Conservation (phyloP, 2,329 filamentous ascomycete species). For the Lecanicillium sp. region DNA sequence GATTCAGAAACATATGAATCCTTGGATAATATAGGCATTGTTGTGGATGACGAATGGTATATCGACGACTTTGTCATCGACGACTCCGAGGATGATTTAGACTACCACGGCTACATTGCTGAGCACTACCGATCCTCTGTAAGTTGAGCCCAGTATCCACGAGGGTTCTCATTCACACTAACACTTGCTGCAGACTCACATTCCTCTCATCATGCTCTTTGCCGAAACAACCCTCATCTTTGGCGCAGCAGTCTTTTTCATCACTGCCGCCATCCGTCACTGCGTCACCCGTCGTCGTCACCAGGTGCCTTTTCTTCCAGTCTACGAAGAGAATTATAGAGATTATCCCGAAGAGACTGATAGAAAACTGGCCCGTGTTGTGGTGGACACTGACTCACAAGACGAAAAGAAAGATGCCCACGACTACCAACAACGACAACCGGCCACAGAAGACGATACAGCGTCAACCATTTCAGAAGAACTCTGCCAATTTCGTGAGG, state of each 20-base stretch:
- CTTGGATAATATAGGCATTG: too few relatives aligned
- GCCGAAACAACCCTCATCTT: conserved; percentile 32
- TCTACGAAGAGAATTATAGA: neutral
- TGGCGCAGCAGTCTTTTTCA: conserved; percentile 18
- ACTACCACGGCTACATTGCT: conserved; percentile 1
- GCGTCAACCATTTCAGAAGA: conserved; percentile 27
- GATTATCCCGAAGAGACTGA: too few relatives aligned
- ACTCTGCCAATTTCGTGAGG: conserved; percentile 28
- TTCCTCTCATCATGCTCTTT: conserved; percentile 3
- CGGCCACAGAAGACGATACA: neutral
- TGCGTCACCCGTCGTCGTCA: conserved; percentile 10
- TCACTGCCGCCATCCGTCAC: conserved; percentile 13
- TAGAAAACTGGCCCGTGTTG: too few relatives aligned
- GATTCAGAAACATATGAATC: too few relatives aligned
- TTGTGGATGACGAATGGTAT: too few relatives aligned
- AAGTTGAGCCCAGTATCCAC: neutral
- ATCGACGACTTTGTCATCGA: neutral
- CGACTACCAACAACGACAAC: conserved; percentile 1
- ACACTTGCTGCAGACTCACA: neutral
- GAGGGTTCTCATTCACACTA: neutral
- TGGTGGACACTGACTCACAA: too few relatives aligned
- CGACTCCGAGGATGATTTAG: neutral
- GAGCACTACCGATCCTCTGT: neutral
- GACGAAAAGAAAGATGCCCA: too few relatives aligned
- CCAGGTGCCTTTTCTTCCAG: neutral